Percentiles rank a stretch among this genome's conserved stretches.
Evolutionary conservation across 2,329 filamentous ascomycete genomes (phyloP).

Genomic region (Didymella arachidicola): DNA sequence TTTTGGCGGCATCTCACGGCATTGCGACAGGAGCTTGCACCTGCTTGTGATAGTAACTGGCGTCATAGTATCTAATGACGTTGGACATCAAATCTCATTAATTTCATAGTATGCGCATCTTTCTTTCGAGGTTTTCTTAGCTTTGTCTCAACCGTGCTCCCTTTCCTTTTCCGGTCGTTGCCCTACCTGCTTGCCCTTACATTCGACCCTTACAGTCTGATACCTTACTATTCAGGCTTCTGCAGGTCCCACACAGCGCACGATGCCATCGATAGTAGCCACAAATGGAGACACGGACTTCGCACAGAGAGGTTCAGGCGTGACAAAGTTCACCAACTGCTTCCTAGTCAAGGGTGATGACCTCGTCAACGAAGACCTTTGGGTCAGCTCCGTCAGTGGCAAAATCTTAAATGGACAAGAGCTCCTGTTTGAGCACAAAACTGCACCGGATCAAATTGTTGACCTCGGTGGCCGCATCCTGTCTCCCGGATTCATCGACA

Average conservation of each 20-base stretch:
- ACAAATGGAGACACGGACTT: slow-evolving; percentile 4
- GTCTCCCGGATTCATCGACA: slow-evolving; percentile 86
- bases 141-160: slow-evolving; percentile 40
- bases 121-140: slow-evolving; percentile 33
- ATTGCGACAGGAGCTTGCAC: slow-evolving; percentile 23
- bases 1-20: slow-evolving; percentile 22
- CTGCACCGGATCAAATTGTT: slow-evolving; percentile 75
- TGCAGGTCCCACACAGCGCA: slow-evolving; percentile 13
- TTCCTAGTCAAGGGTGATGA: slow-evolving; percentile 72
- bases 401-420: slow-evolving; percentile 78
- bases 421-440: slow-evolving; percentile 71
- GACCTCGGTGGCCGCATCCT: slow-evolving; percentile 85
- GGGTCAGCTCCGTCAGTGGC: slow-evolving; percentile 82
- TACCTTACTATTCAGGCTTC: slow-evolving; percentile 6
- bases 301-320: slow-evolving; percentile 49
- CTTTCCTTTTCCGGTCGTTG: slow-evolving; percentile 31
- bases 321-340: slow-evolving; percentile 92
- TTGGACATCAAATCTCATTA: slow-evolving; percentile 30
- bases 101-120: slow-evolving; percentile 26
- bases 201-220: slow-evolving; percentile 15
- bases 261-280: slow-evolving; percentile 10
- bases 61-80: slow-evolving; percentile 21
- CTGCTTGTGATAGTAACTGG: slow-evolving; percentile 27
- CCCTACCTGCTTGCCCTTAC: slow-evolving; percentile 19
- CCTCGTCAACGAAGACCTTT: slow-evolving; percentile 81